phyloP scores from a whole-genome alignment of 2,329 filamentous ascomycete genomes.

The Paecilomyces sp. region DNA sequence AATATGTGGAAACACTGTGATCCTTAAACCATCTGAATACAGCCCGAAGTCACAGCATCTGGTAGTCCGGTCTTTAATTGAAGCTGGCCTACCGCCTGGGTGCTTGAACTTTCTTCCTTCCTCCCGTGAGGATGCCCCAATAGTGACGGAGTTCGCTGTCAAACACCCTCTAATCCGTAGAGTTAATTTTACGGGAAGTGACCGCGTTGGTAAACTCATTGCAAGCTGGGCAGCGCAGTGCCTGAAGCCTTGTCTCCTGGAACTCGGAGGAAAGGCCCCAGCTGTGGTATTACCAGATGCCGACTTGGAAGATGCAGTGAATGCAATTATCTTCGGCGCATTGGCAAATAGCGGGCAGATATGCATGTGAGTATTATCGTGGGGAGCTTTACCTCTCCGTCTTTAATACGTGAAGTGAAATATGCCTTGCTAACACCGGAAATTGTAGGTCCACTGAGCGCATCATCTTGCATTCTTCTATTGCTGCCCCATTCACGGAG shows the following conservation, averaged over 20 bases:
- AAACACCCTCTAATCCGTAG: conserved; percentile 5
- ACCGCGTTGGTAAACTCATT: conserved; percentile 6
- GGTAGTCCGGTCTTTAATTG: conserved; percentile 6
- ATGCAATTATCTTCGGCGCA: conserved; percentile 4
- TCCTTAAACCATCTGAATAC: conserved; percentile 8
- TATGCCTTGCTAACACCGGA: neutral
- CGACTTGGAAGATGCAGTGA: conserved; percentile 6
- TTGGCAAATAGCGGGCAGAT: conserved; percentile 8
- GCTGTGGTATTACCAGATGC: conserved; percentile 9
- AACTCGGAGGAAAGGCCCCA: conserved; percentile 9
- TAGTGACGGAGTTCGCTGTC: conserved; percentile 5
- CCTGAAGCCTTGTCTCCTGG: conserved; percentile 7
- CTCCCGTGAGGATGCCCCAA: conserved; percentile 2
- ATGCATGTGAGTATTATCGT: conserved; percentile 4
- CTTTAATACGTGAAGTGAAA: neutral
- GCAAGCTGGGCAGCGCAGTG: conserved; percentile 2
- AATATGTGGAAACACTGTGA: conserved; percentile 7
- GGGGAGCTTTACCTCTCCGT: neutral
- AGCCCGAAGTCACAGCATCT: conserved; percentile 10
- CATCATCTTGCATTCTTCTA: conserved; percentile 4
- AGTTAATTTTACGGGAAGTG: conserved; percentile 9
- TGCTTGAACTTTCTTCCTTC: conserved; percentile 6
- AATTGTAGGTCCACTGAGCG: conserved; percentile 5
- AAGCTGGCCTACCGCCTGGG: conserved; percentile 8
- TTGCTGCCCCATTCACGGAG: conserved; percentile 5